Conservation (phyloP, 1,139 yeast genomes). For the Groenewaldozyma sp. region DNA sequence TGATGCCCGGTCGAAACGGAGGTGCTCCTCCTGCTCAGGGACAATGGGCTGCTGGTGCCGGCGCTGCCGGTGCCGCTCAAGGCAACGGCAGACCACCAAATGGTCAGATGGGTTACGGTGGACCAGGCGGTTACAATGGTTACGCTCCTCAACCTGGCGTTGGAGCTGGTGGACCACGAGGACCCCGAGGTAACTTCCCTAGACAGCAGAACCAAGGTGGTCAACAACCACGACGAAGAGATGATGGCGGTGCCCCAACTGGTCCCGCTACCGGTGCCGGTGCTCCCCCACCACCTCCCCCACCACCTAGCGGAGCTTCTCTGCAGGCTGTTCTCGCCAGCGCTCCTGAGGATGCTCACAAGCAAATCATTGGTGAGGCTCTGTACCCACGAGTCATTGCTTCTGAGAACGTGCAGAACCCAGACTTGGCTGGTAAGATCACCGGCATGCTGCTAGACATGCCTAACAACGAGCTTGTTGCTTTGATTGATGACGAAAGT, state of each 20-base stretch:
- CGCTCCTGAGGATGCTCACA: conserved; percentile 71
- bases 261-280: conserved; percentile 6
- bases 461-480: conserved; percentile 85
- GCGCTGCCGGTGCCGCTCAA: conserved; percentile 6
- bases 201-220: conserved; percentile 16
- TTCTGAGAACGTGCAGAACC: conserved; percentile 75
- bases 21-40: conserved; percentile 48
- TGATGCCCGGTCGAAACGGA: conserved; percentile 53
- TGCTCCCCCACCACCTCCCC: conserved; percentile 13
- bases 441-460: conserved; percentile 98
- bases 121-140: conserved; percentile 71
- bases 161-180: conserved; percentile 4
- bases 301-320: conserved; percentile 15
- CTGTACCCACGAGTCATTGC: conserved; percentile 90
- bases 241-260: conserved; percentile 12
- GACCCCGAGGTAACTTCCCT: conserved; percentile 28
- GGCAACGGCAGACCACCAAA: conserved; percentile 6
- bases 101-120: conserved; percentile 43
- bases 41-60: conserved; percentile 36
- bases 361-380: conserved; percentile 96
- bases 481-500: conserved; percentile 75
- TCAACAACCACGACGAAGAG: conserved; percentile 25
- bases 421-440: conserved; percentile 96
- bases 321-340: conserved; percentile 30
- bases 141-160: conserved; percentile 27